phyloP scores from a whole-genome alignment of 164 flowering plant species.

The Kalanchoe fedtschenkoi region DNA sequence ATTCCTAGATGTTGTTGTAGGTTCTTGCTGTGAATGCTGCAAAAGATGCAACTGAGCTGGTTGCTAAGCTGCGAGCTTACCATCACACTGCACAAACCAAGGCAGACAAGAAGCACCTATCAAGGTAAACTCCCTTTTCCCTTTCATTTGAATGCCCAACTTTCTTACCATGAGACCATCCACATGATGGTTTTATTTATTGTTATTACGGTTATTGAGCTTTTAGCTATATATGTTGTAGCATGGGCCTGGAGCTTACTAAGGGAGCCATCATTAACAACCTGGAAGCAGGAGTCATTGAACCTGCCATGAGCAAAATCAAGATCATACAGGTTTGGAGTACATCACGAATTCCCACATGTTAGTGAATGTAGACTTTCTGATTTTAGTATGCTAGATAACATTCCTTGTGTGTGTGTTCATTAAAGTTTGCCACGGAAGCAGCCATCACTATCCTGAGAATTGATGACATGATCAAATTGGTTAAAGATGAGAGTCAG shows the following conservation, averaged over 20 bases:
- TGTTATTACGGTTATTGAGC: background rate
- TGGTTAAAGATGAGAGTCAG: constrained; percentile 76
- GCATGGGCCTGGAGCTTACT: constrained; percentile 88
- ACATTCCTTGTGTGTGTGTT: background rate
- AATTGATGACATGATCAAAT: constrained; percentile 94
- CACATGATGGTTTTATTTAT: too few species aligned
- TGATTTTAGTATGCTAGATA: background rate
- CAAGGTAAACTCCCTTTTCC: constrained; percentile 32
- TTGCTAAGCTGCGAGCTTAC: constrained; percentile 83
- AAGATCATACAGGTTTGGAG: constrained; percentile 88
- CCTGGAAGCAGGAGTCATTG: constrained; percentile 63
- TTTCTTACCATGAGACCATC: too few species aligned
- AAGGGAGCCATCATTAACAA: constrained; percentile 79
- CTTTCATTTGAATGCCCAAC: background rate
- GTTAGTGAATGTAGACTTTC: background rate
- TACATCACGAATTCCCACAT: background rate
- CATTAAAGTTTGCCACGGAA: constrained; percentile 88
- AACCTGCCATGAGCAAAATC: constrained; percentile 99
- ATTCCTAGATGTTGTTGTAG: constrained; percentile 21
- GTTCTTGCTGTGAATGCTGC: constrained; percentile 99
- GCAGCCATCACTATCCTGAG: constrained; percentile 98
- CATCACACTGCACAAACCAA: constrained; percentile 93
- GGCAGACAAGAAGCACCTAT: constrained; percentile 80
- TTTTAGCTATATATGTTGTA: constrained; percentile 19
- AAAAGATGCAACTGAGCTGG: constrained; percentile 93